These are phyloP conservation scores for Mollisiaceae sp. DNA, from an alignment of 2,329 filamentous ascomycete species.

Conservation along the genomic window DNA sequence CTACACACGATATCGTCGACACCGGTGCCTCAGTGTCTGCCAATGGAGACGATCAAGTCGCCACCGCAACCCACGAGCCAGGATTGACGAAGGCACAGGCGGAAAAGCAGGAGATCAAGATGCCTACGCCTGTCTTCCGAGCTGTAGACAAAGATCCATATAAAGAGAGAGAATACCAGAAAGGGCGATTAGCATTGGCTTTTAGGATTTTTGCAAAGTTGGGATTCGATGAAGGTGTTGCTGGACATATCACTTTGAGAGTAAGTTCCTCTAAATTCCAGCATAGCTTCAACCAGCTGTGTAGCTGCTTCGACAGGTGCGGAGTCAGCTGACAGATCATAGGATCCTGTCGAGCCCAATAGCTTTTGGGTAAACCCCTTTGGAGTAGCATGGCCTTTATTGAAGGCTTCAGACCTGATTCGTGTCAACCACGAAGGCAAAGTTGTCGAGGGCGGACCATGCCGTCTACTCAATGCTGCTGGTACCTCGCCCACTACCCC, in stretches of 20 bases:
- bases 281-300: not conserved
- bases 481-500: conserved; percentile 26
- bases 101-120: conserved; percentile 17
- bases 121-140: conserved; percentile 13
- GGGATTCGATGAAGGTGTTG: conserved; percentile 52
- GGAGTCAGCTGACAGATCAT: conserved; percentile 10
- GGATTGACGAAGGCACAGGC: conserved; percentile 30
- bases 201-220: conserved; percentile 54
- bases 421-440: conserved; percentile 65
- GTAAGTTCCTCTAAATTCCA: conserved; percentile 28
- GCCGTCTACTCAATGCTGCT: conserved; percentile 41
- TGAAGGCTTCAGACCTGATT: conserved; percentile 71
- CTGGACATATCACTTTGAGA: conserved; percentile 51
- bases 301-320: not conserved
- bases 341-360: conserved; percentile 44
- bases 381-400: conserved; percentile 45
- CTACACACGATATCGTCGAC: conserved; percentile 24
- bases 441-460: conserved; percentile 64
- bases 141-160: conserved; percentile 41
- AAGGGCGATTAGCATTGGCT: conserved; percentile 51
- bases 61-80: conserved; percentile 31
- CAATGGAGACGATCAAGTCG: conserved; percentile 16
- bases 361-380: conserved; percentile 45
- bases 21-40: conserved; percentile 21
- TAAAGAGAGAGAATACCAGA: conserved; percentile 45